A percentile compares a stretch with the other conserved stretches of the same genome.
These are phyloP conservation scores for Viola odorata DNA, from an alignment of 345 rosid species.

Conservation along the genomic window DNA sequence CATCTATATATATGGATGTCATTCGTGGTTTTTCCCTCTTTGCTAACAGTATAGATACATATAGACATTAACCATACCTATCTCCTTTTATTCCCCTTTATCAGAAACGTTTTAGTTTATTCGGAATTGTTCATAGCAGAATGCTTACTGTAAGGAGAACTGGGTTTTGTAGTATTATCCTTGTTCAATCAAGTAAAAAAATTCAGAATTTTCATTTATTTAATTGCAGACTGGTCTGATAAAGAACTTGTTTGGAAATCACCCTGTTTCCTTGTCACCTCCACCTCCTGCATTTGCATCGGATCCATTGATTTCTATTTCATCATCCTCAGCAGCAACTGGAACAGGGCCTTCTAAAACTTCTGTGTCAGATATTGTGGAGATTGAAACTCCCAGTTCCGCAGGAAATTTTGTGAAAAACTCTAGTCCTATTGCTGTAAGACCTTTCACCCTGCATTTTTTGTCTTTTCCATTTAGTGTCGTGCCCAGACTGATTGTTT, in stretches of 20 bases:
- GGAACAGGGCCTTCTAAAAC: constrained; percentile 43
- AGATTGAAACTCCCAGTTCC: constrained; percentile 75
- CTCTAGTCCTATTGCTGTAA: constrained; percentile 75
- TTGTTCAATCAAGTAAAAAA: neutral
- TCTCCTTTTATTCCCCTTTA: too few relatives aligned
- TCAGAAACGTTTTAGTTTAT: neutral
- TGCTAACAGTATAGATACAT: too few relatives aligned
- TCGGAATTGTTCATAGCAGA: neutral
- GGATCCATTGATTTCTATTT: constrained; percentile 48
- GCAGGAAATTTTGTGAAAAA: constrained; percentile 59
- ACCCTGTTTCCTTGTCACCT: constrained; percentile 61
- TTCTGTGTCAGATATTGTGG: constrained; percentile 68
- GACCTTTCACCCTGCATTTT: constrained; percentile 20
- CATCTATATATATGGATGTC: too few relatives aligned
- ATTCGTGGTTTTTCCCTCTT: too few relatives aligned
- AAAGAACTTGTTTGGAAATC: constrained; percentile 79
- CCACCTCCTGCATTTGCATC: constrained; percentile 81
- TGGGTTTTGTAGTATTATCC: neutral
- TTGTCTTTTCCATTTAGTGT: neutral
- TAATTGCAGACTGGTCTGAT: constrained; percentile 71
- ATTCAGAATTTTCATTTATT: neutral
- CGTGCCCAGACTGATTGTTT: too few relatives aligned
- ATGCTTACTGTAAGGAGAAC: constrained; percentile 9
- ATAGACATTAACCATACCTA: too few relatives aligned
- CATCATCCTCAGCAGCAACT: constrained; percentile 41